Evolutionary conservation across 352 stramenopile genomes (phyloP).

Genomic region (Pythium folliculosum): DNA sequence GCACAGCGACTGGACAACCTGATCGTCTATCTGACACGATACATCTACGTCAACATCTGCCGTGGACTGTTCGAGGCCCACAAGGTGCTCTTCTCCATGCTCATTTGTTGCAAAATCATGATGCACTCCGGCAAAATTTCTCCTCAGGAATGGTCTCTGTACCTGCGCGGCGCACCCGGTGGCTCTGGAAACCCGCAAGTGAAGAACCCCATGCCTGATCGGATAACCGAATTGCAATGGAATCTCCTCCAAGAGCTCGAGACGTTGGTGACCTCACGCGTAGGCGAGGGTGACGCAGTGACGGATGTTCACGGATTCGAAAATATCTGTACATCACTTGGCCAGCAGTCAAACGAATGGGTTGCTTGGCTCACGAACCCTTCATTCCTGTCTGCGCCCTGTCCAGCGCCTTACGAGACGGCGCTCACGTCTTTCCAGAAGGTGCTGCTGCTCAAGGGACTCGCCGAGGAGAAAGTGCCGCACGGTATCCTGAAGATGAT

Average conservation of each 20-base stretch:
- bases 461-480: constrained; percentile 91
- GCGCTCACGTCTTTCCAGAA: constrained; percentile 71
- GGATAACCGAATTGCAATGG: constrained; percentile 81
- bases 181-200: constrained; percentile 27
- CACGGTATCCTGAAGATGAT: constrained; percentile 88
- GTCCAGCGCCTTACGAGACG: constrained; percentile 45
- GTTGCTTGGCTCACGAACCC: constrained; percentile 54
- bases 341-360: constrained; percentile 60
- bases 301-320: constrained; percentile 44
- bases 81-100: constrained; percentile 93
- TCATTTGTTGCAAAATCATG: constrained; percentile 95
- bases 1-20: constrained; percentile 71
- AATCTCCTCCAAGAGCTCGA: constrained; percentile 82
- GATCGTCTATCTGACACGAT: constrained; percentile 88
- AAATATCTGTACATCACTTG: constrained; percentile 69
- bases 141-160: constrained; percentile 85
- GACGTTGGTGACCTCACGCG: constrained; percentile 41
- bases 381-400: constrained; percentile 42
- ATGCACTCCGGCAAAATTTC: constrained; percentile 76
- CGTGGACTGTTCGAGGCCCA: constrained; percentile 93
- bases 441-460: constrained; percentile 70
- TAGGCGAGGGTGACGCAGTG: neutral
- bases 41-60: constrained; percentile 95
- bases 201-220: constrained; percentile 65
- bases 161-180: constrained; percentile 65